Percentiles rank a stretch among this genome's conserved stretches.
Evolutionary conservation across 345 rosid genomes (phyloP).

Genomic region (Murraya koenigii): DNA sequence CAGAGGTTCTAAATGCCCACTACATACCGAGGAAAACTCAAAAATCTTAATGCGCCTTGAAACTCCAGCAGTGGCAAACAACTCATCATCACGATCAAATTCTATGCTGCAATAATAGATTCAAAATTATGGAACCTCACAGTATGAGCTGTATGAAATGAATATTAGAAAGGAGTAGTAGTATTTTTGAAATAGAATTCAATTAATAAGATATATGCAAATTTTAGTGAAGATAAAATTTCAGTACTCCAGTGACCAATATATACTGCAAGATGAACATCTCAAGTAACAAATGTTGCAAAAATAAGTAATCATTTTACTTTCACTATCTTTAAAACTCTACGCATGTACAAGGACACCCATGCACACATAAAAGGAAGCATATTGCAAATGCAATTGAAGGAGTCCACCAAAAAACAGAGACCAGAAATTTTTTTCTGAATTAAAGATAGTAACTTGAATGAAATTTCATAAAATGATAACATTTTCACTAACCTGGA

Average conservation of each 20-base stretch:
- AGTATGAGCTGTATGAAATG: not conserved
- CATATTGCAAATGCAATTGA: not conserved
- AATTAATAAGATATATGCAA: not conserved
- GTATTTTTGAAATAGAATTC: not conserved
- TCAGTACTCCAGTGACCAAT: not conserved
- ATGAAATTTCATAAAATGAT: not conserved
- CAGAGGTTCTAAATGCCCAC: not conserved
- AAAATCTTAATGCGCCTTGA: conserved; percentile 58
- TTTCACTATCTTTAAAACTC: not conserved
- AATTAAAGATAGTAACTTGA: not conserved
- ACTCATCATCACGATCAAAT: conserved; percentile 61
- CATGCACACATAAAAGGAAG: not conserved
- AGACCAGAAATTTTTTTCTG: not conserved
- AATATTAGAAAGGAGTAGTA: not conserved
- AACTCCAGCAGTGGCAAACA: conserved; percentile 69
- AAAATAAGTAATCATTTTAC: not conserved
- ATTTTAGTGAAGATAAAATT: not conserved
- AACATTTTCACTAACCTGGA: conserved; percentile 43
- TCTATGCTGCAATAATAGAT: conserved; percentile 49
- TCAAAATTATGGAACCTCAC: not conserved
- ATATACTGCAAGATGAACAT: not conserved
- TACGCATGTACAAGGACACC: not conserved
- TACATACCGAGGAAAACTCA: conserved; percentile 55
- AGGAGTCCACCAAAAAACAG: not conserved
- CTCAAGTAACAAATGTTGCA: not conserved